Percentiles rank a stretch among this genome's conserved stretches.
phyloP scores from a whole-genome alignment of 345 rosid genomes.

The Brassica cretica region DNA sequence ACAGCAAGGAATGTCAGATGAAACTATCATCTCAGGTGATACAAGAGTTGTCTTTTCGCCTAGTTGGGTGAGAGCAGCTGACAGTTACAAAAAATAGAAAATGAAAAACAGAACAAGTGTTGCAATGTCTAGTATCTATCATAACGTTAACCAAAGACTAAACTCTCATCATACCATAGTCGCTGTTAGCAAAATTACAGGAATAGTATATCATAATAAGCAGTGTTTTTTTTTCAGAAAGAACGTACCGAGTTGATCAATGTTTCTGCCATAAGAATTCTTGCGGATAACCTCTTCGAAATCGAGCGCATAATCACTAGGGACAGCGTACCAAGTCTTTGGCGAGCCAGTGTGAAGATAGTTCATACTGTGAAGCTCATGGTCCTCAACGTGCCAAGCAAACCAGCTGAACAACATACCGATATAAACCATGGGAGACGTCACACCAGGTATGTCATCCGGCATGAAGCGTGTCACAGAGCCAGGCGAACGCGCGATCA shows the following conservation, averaged over 20 bases:
- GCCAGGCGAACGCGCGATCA: constrained; percentile 93
- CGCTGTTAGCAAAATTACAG: neutral
- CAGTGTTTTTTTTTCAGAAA: constrained; percentile 9
- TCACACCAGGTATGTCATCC: constrained; percentile 98
- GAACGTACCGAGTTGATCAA: constrained; percentile 77
- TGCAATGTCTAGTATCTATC: constrained; percentile 4
- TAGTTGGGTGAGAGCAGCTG: constrained; percentile 83
- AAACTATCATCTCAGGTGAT: constrained; percentile 79
- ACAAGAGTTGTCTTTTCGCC: constrained; percentile 99
- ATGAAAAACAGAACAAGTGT: constrained; percentile 27
- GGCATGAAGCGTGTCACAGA: constrained; percentile 99
- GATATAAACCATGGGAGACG: constrained; percentile 95
- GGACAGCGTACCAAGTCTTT: constrained; percentile 98
- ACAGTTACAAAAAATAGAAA: constrained; percentile 28
- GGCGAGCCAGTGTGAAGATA: constrained; percentile 95
- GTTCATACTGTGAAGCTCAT: constrained; percentile 98
- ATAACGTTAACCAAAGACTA: constrained; percentile 7
- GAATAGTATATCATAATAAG: neutral
- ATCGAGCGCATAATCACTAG: constrained; percentile 79
- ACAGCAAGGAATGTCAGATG: constrained; percentile 93
- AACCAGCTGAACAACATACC: constrained; percentile 99
- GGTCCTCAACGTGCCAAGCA: constrained; percentile 99
- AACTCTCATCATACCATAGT: neutral
- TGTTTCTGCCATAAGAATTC: constrained; percentile 74
- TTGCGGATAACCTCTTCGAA: constrained; percentile 91